A percentile compares a stretch with the other conserved stretches of the same genome.
These are phyloP conservation scores for Lyophyllum semitale DNA, from an alignment of 768 basidiomycete species.

Conservation along the genomic window DNA sequence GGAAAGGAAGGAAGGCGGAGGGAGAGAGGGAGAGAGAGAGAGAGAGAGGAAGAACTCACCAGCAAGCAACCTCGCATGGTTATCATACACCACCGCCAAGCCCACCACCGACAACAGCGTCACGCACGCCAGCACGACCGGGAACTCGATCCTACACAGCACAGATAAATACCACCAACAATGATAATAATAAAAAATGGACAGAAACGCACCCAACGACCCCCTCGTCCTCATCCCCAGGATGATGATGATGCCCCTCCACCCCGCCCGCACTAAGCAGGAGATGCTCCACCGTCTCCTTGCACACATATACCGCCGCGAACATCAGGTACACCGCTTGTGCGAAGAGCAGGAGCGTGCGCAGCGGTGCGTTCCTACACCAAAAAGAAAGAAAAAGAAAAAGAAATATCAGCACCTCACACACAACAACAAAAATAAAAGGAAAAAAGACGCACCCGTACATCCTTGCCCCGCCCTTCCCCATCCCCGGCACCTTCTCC, in stretches of 20 bases:
- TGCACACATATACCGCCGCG: constrained; percentile 92
- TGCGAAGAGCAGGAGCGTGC: constrained; percentile 78
- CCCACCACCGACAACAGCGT: constrained; percentile 58
- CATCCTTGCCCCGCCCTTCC: constrained; percentile 51
- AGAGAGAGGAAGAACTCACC: constrained; percentile 55
- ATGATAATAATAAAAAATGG: not conserved
- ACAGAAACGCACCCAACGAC: constrained; percentile 33
- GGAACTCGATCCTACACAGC: constrained; percentile 59
- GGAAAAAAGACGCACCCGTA: constrained; percentile 30
- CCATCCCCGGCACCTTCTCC: constrained; percentile 6
- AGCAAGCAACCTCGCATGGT: constrained; percentile 65
- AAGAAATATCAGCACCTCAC: constrained; percentile 8
- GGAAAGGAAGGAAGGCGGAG: not conserved
- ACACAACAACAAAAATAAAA: not conserved
- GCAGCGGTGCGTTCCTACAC: constrained; percentile 62
- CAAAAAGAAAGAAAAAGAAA: too few species aligned
- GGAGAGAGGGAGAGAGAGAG: too few species aligned
- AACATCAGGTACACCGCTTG: constrained; percentile 95
- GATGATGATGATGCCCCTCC: constrained; percentile 66
- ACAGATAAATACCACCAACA: not conserved
- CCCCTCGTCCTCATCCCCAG: constrained; percentile 54
- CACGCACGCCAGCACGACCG: constrained; percentile 54
- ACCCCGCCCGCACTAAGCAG: constrained; percentile 61
- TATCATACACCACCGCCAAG: constrained; percentile 60
- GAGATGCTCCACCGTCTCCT: constrained; percentile 94